Base-by-base conservation (phyloP, 2,329 filamentous ascomycete genomes). In the Talaromyces sp. region DNA sequence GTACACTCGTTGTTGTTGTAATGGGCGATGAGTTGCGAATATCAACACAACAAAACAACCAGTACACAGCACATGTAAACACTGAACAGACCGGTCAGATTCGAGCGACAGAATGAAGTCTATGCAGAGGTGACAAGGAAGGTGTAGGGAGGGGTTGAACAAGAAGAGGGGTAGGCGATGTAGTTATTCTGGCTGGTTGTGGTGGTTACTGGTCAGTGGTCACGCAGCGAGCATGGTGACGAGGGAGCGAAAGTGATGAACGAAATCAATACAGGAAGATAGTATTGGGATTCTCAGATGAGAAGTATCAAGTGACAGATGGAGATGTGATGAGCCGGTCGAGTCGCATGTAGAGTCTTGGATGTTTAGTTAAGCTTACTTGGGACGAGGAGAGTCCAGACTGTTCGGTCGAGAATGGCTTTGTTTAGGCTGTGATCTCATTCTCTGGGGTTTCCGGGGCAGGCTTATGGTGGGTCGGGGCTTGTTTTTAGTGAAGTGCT, bases 161-260 rank as follows among this genome's bases (percentile, higher is more conserved):
- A 36, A 56, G 53, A 56, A 56, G 53, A 56, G 53, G 36, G 56
- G 56, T 40, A 59, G 56, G 56, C 22, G 22, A 59, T 58, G 54
- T 58, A 58, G 53, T n/a, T 58, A 38, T 58, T 58, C 31, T 59
- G 36, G 56, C 36, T 19, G 34, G 56, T 15, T 22, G 53, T 36
- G 31, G 27, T 51, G 47, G 27, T 31, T 31, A 17, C 27, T 54
- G 27, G 27, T 51, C 47, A 51, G 22, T 51, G 47, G 47, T 56
- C 53, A 56, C 31, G 53, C 31, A 22, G 31, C 31, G 10, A 36
- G 31, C 53, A 36, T 56, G 53, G 3, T 36, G 49, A 34, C 27
- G 17, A 31, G 17, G 15, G 47, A 53, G 47, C 10, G 47, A 51
- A 51, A 29, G 5, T n/a, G 31, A 36, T 31, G 7, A 19, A 51